phyloP scores from a whole-genome alignment of 2,329 filamentous ascomycete genomes.

The Paecilomyces formosus region DNA sequence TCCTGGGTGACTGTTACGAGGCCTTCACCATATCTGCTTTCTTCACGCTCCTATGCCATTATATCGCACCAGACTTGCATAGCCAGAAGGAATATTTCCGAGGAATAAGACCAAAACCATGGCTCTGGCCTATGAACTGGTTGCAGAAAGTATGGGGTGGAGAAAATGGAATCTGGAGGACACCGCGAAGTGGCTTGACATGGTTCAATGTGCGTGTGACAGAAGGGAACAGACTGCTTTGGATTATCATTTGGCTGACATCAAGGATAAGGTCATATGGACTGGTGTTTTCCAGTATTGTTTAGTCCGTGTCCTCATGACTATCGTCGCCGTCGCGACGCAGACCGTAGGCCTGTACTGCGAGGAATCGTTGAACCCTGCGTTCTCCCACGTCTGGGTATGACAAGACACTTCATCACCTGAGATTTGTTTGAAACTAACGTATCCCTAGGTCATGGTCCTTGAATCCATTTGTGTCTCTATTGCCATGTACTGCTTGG shows the following conservation, averaged over 20 bases:
- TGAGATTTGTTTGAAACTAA: background rate
- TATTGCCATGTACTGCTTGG: slow-evolving; percentile 80
- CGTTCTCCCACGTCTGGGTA: slow-evolving; percentile 81
- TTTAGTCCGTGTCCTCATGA: slow-evolving; percentile 72
- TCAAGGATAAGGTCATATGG: slow-evolving; percentile 48
- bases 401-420: background rate
- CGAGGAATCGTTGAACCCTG: slow-evolving; percentile 66
- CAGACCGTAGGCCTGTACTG: slow-evolving; percentile 67
- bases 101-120: slow-evolving; percentile 57
- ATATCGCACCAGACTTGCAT: slow-evolving; percentile 69
- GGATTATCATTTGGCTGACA: background rate
- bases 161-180: slow-evolving; percentile 60
- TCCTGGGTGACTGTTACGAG: slow-evolving; percentile 79
- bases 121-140: slow-evolving; percentile 69
- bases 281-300: slow-evolving; percentile 80
- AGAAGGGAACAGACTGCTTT: background rate
- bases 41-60: slow-evolving; percentile 75
- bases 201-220: slow-evolving; percentile 65
- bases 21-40: slow-evolving; percentile 83
- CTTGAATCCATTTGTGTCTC: slow-evolving; percentile 67
- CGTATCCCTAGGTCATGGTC: slow-evolving; percentile 47
- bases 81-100: slow-evolving; percentile 78
- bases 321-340: slow-evolving; percentile 66
- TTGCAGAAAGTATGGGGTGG: slow-evolving; percentile 64
- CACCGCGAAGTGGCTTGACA: slow-evolving; percentile 72